Evolutionary conservation across 371 early-diverging fungal species (phyloP).

Genomic region (Edhazardia aedis): DNA sequence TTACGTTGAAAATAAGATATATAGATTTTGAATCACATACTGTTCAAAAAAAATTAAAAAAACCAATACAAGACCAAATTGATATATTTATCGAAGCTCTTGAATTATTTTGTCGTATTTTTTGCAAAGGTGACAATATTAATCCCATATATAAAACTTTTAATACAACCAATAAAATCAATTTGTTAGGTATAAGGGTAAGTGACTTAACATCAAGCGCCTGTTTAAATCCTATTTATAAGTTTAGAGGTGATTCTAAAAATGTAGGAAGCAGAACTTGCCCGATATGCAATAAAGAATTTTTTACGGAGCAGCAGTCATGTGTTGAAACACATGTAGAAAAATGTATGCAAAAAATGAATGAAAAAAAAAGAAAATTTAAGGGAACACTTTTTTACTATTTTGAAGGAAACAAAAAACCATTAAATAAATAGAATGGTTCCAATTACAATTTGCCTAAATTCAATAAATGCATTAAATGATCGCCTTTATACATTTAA

Average conservation of each 20-base stretch:
- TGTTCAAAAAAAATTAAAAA: constrained; percentile 4
- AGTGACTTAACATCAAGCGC: constrained; percentile 1
- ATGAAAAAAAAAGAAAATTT: constrained; percentile 1
- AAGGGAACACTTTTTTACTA: constrained; percentile 1
- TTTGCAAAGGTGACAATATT: neutral
- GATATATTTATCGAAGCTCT: constrained; percentile 9
- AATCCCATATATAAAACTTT: neutral
- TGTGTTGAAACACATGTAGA: constrained; percentile 20
- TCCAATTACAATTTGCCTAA: no score
- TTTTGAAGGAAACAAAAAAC: no score
- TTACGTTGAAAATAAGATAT: constrained; percentile 18
- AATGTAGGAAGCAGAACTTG: constrained; percentile 1
- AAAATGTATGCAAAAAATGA: constrained; percentile 11
- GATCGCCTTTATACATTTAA: no score
- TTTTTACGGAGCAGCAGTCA: constrained; percentile 4
- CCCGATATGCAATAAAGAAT: constrained; percentile 8
- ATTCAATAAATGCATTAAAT: no score
- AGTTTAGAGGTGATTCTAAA: neutral
- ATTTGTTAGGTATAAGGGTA: constrained; percentile 13
- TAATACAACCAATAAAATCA: neutral
- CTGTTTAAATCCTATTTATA: neutral
- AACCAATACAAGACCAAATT: neutral
- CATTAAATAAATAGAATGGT: no score
- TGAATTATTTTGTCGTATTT: constrained; percentile 1
- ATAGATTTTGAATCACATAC: constrained; percentile 1